Percentiles rank a stretch among this genome's conserved stretches.
Evolutionary conservation across 2,329 filamentous ascomycete species (phyloP).

Genomic region (Exophiala xenobiotica): DNA sequence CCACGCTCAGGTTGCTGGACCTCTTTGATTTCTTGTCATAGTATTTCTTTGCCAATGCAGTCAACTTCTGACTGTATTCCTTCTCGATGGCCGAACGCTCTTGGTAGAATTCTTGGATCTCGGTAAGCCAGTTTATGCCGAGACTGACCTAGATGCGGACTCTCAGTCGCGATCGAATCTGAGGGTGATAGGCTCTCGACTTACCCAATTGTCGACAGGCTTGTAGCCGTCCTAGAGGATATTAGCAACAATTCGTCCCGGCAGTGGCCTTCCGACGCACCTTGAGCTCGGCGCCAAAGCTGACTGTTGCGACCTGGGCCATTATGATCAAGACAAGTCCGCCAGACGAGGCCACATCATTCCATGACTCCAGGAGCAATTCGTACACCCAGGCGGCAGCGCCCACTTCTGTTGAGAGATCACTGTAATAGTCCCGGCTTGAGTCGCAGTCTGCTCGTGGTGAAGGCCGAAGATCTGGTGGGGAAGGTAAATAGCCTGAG

Average conservation of each 20-base stretch:
- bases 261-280: conserved; percentile 47
- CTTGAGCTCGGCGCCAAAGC: conserved; percentile 90
- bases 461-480: conserved; percentile 2
- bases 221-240: conserved; percentile 84
- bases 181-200: conserved; percentile 15
- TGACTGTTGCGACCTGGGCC: conserved; percentile 30
- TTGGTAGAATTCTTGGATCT: conserved; percentile 95
- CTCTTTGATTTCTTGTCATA: conserved; percentile 96
- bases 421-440: too few relatives aligned
- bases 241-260: conserved; percentile 15
- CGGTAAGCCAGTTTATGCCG: conserved; percentile 92
- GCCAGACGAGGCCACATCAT: conserved; percentile 18
- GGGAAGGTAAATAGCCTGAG: conserved; percentile 6
- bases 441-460: not conserved
- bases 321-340: conserved; percentile 17
- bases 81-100: conserved; percentile 93
- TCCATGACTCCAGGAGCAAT: conserved; percentile 5
- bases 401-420: too few relatives aligned
- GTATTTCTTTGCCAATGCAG: conserved; percentile 87
- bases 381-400: not conserved
- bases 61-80: conserved; percentile 89
- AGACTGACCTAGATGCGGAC: conserved; percentile 60
- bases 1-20: conserved; percentile 82
- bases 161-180: conserved; percentile 12
- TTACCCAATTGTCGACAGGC: conserved; percentile 83